Evolutionary conservation across 2,329 filamentous ascomycete genomes (phyloP).

Genomic region (Chaetothyriales sp.): DNA sequence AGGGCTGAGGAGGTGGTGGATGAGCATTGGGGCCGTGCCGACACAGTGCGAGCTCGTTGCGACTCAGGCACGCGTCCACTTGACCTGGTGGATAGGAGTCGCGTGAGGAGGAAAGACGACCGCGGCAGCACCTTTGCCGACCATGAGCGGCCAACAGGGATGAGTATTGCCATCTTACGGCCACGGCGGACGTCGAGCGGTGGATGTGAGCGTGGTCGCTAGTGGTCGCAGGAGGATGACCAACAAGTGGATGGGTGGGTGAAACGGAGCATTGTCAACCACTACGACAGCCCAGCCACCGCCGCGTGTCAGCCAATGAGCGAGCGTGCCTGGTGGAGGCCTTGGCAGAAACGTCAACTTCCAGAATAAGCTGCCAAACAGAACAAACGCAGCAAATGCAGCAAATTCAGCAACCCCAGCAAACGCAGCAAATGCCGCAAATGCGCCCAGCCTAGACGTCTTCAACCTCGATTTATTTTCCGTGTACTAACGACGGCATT

Average conservation of each 20-base stretch:
- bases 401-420: too few relatives aligned
- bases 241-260: not conserved
- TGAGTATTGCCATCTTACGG: conserved; percentile 9
- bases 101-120: conserved; percentile 13
- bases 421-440: too few relatives aligned
- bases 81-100: conserved; percentile 10
- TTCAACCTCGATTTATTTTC: too few relatives aligned
- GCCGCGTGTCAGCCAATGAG: not conserved
- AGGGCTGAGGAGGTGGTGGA: conserved; percentile 12
- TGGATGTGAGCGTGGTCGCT: not conserved
- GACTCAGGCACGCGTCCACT: conserved; percentile 14
- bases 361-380: not conserved
- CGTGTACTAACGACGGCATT: too few relatives aligned
- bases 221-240: not conserved
- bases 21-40: conserved; percentile 9
- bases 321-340: too few relatives aligned
- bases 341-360: not conserved
- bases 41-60: conserved; percentile 13
- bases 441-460: not conserved
- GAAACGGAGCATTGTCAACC: not conserved
- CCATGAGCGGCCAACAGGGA: conserved; percentile 10
- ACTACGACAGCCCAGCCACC: not conserved
- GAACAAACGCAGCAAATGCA: not conserved
- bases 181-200: conserved; percentile 1
- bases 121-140: conserved; percentile 10